phyloP scores from a whole-genome alignment of 345 rosid genomes.

The Atalantia buxifolia region DNA sequence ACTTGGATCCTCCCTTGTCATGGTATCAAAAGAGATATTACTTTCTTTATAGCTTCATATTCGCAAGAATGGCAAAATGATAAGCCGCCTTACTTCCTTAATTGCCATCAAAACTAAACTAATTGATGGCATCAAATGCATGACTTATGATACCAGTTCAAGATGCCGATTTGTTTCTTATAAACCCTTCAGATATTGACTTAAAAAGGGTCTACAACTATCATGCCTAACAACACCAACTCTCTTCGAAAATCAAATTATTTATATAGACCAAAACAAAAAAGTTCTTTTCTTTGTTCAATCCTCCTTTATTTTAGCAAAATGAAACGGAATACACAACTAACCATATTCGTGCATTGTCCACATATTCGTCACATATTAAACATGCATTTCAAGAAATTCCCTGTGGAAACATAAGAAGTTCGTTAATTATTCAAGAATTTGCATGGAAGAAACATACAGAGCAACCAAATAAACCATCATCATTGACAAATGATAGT shows the following conservation, averaged over 20 bases:
- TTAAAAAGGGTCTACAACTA: not conserved
- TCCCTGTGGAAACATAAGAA: no score
- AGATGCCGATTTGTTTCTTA: not conserved
- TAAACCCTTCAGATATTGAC: not conserved
- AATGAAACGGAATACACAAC: not conserved
- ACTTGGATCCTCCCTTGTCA: slow-evolving; percentile 50
- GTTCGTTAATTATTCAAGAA: no score
- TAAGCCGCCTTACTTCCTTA: no score
- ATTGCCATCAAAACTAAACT: no score
- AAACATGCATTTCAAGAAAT: not conserved
- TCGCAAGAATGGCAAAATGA: no score
- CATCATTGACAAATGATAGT: no score
- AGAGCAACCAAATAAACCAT: no score
- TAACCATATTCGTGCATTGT: not conserved
- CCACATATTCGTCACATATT: not conserved
- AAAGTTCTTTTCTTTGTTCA: slow-evolving; percentile 1
- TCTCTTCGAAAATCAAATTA: not conserved
- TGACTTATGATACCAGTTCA: not conserved
- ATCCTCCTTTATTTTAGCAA: not conserved
- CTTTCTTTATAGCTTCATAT: no score
- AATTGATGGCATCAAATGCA: no score
- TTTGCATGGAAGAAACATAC: no score
- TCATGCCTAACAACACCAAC: not conserved
- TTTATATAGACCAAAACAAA: not conserved
- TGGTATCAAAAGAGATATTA: slow-evolving; percentile 18